A percentile compares a stretch with the other conserved stretches of the same genome.
Conservation (phyloP, 202 grass and related monocot genomes). For the Schoenoplectus triqueter region DNA sequence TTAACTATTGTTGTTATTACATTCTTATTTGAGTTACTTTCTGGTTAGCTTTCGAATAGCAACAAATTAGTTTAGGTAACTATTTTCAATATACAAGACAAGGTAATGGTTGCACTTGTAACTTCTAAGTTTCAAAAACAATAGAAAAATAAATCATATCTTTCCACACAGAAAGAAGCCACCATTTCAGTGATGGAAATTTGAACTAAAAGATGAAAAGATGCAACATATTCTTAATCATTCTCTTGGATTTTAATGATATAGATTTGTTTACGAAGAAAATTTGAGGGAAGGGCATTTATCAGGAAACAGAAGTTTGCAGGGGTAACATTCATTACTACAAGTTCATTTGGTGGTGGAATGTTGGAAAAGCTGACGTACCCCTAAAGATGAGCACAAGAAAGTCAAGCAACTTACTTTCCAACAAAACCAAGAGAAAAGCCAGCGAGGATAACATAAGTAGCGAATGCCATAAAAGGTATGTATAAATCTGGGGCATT, state of each 20-base stretch:
- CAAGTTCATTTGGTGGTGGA: not conserved
- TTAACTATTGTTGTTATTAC: not conserved
- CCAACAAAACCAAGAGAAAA: conserved; percentile 73
- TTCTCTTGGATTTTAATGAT: too few relatives aligned
- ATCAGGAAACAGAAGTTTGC: not conserved
- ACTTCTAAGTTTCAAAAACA: not conserved
- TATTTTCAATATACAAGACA: conserved; percentile 17
- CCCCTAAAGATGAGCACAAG: not conserved
- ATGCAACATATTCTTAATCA: not conserved
- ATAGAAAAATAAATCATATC: not conserved
- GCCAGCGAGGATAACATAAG: conserved; percentile 77
- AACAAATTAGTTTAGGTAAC: not conserved
- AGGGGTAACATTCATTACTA: not conserved
- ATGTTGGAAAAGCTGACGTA: not conserved
- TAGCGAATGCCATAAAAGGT: conserved; percentile 94
- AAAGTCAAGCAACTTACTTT: conserved; percentile 59
- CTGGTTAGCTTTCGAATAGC: not conserved
- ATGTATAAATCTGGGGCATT: conserved; percentile 95
- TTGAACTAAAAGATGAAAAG: not conserved
- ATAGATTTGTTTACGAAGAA: not conserved
- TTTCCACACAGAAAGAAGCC: not conserved
- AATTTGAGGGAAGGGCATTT: not conserved
- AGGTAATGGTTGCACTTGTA: not conserved
- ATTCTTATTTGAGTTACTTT: not conserved
- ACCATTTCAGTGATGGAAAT: not conserved